phyloP scores from a whole-genome alignment of 2,329 filamentous ascomycete genomes.

The Aspergillus tubingensis region DNA sequence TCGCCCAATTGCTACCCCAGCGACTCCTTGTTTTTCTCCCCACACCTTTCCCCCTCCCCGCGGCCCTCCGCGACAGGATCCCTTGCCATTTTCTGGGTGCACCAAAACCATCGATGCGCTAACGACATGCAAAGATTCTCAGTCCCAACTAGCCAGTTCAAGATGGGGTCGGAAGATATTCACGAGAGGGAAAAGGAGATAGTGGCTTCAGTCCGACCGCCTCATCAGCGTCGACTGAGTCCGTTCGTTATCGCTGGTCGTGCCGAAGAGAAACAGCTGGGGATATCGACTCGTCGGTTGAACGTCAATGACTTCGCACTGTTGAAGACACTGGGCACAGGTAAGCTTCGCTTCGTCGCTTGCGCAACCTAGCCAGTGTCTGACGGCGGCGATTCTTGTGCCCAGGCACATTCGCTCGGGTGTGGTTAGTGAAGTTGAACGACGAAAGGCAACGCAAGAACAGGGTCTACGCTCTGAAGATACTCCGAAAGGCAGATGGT shows the following conservation, averaged over 20 bases:
- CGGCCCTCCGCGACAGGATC: constrained; percentile 35
- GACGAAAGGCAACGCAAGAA: constrained; percentile 36
- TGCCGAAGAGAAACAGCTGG: constrained; percentile 40
- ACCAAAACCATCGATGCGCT: constrained; percentile 41
- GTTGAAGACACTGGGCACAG: constrained; percentile 53
- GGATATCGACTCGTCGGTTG: constrained; percentile 41
- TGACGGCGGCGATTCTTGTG: constrained; percentile 19
- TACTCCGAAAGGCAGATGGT: constrained; percentile 54
- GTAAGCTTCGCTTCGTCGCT: constrained; percentile 31
- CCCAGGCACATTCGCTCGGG: constrained; percentile 54
- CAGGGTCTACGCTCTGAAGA: constrained; percentile 53
- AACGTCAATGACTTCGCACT: constrained; percentile 49
- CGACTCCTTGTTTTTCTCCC: not conserved
- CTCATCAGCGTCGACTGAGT: constrained; percentile 34
- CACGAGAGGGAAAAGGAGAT: constrained; percentile 35
- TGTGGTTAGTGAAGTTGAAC: constrained; percentile 51
- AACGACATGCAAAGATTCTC: constrained; percentile 29
- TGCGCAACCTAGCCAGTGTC: constrained; percentile 10
- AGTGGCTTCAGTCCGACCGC: constrained; percentile 29
- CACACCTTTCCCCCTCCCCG: constrained; percentile 11
- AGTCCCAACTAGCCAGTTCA: constrained; percentile 17
- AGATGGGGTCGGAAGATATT: constrained; percentile 24
- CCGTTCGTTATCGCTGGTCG: constrained; percentile 42
- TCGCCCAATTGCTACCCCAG: constrained; percentile 19
- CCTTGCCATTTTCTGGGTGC: constrained; percentile 38